phyloP scores from a whole-genome alignment of 176 grass and related monocot species.

The Hsuehochloa calcarea region DNA sequence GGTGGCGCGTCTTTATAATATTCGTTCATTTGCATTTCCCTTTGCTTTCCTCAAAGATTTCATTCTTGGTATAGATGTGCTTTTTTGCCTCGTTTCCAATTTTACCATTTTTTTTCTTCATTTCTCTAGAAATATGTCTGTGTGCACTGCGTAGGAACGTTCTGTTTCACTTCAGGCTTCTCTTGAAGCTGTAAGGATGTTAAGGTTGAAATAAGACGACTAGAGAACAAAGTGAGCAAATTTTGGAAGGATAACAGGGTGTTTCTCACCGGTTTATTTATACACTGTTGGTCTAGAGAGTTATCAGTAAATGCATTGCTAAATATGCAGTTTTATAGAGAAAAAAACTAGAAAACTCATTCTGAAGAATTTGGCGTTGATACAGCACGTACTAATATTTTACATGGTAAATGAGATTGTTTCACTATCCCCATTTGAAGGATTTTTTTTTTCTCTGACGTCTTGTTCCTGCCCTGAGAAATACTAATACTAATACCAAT shows the following conservation, averaged over 20 bases:
- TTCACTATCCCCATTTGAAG: neutral
- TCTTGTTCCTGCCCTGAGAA: neutral
- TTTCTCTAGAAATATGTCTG: neutral
- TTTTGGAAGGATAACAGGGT: neutral
- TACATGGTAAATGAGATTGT: neutral
- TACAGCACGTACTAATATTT: neutral
- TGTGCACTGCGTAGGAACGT: neutral
- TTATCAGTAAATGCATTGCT: neutral
- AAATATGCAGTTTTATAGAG: neutral
- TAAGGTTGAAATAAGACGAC: neutral
- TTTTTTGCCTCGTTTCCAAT: neutral
- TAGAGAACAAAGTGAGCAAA: neutral
- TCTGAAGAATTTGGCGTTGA: neutral
- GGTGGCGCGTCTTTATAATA: neutral
- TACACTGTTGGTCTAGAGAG: neutral
- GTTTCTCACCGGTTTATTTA: neutral
- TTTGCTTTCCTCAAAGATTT: neutral
- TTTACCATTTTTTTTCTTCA: neutral
- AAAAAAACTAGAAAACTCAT: neutral
- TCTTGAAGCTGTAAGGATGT: neutral
- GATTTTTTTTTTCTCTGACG: neutral
- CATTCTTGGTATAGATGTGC: neutral
- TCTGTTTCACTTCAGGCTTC: constrained; percentile 13
- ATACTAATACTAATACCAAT: neutral
- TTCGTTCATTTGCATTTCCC: neutral